Evolutionary conservation across 495 filamentous ascomycete genomes (phyloP), one percentile per base, ranked within the genome.

Genomic region (Annulohypoxylon nitens): DNA sequence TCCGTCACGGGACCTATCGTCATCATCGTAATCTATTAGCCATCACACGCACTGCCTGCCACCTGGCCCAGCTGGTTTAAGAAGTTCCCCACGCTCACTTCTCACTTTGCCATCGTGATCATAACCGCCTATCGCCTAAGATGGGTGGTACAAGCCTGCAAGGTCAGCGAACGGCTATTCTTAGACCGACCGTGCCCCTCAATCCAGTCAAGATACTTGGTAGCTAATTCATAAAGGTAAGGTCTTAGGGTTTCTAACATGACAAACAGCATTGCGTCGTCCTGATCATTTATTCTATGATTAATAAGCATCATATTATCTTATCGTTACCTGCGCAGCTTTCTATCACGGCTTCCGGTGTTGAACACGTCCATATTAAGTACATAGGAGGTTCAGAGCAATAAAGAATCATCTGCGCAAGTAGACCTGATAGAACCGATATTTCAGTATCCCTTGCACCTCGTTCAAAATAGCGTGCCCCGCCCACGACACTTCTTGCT

Each of bases 361-460:
- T 30, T 30, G 8, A 2, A 39, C 8, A 10, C 34, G 6, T 36
- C 34, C 9, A 39, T 39, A 39, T 39, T 43, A 43, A 14, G 39
- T 43, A 43, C 4, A n/a, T 43, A 39, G 9, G 8, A 39, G 36
- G 7, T 39, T 10, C 36, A 9, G 20, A 50, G 47, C 7, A 50
- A 11, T 7, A 50, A 2, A 26, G 11, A 51, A 26, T 51, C 45
- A 71, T 47, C 37, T 26, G 4, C 76, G 77, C n/a, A 80, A 23
- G 39, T 78, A 80, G 3, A 81, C 78, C 33, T 77, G 71, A 65
- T 80, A 81, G 34, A 74, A 60, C 59, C 25, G 16, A 63, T 72
- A 74, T 61, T 73, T 73, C 71, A 76, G 43, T 9, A 54, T 58
- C n/a, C 51, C 65, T 58, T 68, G 30, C 9, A 51, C 70, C 7